Evolutionary conservation across 2,329 filamentous ascomycete species (phyloP).

Genomic region (Eutypa lata): DNA sequence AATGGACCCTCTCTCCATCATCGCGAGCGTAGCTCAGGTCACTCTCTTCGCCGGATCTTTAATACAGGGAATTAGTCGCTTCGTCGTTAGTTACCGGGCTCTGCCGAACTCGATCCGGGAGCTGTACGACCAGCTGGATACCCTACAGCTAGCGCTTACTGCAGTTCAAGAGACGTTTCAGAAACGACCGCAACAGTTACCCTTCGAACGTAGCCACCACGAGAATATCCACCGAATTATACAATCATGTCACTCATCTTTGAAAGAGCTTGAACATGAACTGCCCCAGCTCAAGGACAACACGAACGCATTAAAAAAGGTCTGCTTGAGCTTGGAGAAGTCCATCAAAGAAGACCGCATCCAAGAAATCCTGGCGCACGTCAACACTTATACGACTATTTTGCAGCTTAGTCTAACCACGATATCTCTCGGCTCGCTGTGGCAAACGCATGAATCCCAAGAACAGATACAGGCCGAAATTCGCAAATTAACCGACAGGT

Average conservation of each 20-base stretch:
- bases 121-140: conserved; percentile 18
- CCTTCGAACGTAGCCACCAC: conserved; percentile 23
- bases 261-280: conserved; percentile 14
- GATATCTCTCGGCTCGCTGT: conserved; percentile 22
- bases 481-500: conserved; percentile 19
- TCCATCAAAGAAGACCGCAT: conserved; percentile 19
- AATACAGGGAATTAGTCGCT: conserved; percentile 16
- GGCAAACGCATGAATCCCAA: conserved; percentile 22
- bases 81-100: conserved; percentile 15
- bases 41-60: conserved; percentile 14
- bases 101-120: conserved; percentile 16
- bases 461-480: conserved; percentile 22
- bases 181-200: conserved; percentile 12
- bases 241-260: conserved; percentile 17
- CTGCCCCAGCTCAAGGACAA: conserved; percentile 20
- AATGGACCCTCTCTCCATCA: conserved; percentile 22
- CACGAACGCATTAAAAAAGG: conserved; percentile 10
- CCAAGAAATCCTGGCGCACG: conserved; percentile 17
- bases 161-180: conserved; percentile 14
- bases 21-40: conserved; percentile 15
- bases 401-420: conserved; percentile 25
- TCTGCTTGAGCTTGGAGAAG: conserved; percentile 15
- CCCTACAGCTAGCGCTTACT: conserved; percentile 13
- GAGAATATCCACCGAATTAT: conserved; percentile 20
- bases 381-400: conserved; percentile 22